Evolutionary conservation across 139 green algal genomes (phyloP), one percentile per base, ranked within the genome.

Genomic region (Klebsormidium nitens): DNA sequence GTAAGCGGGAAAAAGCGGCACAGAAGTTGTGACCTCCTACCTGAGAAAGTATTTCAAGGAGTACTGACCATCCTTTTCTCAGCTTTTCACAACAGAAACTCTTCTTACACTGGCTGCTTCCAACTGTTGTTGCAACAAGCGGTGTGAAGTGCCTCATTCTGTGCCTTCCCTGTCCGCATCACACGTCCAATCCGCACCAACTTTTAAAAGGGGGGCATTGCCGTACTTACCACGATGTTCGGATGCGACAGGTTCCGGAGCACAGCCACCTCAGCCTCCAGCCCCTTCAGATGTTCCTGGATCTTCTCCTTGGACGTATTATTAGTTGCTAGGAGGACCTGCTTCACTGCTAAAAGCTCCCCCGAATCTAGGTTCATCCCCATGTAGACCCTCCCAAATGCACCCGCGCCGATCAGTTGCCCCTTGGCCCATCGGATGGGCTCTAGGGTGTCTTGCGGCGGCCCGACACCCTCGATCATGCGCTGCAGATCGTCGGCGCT

Each of bases 321-420:
- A 55, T 55, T 55, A 55, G 46, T 40, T 61, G 31, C 5, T 11
- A 62, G 14, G 11, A 38, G 5, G 29, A 94, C 87, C 83, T 97
- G 91, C 83, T 98, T 98, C 17, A 97, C 89, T 1, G 93, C 93
- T 36, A 97, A 87, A 29, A 97, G 83, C 75, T 93, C 72, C 1
- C 92, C 93, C 0, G 85, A 95, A 36, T 92, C 88, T n/a, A 95
- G 86, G 77, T 96, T 89, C 26, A 96, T 79, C 1, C 84, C 91
- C 42, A 90, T 69, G 60, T 92, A 97, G 6, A 94, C 93, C 4
- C 81, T 80, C 11, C 93, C 93, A 80, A 94, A 98, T 1, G 91
- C 93, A 31, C 93, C 93, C 31, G 86, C 79, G 0, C 93, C 93
- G 2, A 98, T 89, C 14, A 95, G 83, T 48, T 95, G 85, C 29